Evolutionary conservation across 768 basidiomycete genomes (phyloP).

Genomic region (Podaxis sp.): DNA sequence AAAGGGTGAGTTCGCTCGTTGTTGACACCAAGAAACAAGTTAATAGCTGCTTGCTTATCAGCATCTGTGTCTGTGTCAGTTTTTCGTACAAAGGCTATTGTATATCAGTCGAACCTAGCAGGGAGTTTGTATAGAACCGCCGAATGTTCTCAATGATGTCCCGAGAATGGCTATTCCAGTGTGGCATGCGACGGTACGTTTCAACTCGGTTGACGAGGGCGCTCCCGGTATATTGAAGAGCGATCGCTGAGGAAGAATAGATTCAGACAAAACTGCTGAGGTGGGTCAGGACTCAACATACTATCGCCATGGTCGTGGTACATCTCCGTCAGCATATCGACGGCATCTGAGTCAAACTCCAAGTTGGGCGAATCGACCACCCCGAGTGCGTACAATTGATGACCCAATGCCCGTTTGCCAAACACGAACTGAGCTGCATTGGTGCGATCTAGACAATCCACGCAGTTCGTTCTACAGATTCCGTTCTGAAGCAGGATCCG

Average conservation of each 20-base stretch:
- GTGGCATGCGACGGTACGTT: conserved; percentile 91
- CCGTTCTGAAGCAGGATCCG: conserved; percentile 86
- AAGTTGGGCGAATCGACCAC: conserved; percentile 83
- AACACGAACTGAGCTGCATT: conserved; percentile 98
- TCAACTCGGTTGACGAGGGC: conserved; percentile 95
- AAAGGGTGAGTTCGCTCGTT: conserved; percentile 49
- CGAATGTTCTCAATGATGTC: conserved; percentile 95
- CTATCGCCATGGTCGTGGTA: conserved; percentile 97
- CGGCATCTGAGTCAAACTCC: conserved; percentile 89
- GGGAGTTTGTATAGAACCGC: conserved; percentile 91
- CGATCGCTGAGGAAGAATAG: conserved; percentile 59
- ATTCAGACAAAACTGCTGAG: neutral
- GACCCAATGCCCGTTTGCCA: conserved; percentile 90
- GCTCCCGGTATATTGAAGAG: conserved; percentile 95
- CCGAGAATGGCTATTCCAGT: conserved; percentile 96
- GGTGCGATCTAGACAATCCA: conserved; percentile 95
- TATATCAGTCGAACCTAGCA: conserved; percentile 56
- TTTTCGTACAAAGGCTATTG: neutral
- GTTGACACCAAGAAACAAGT: conserved; percentile 88
- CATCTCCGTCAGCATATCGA: conserved; percentile 98
- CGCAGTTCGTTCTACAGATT: conserved; percentile 91
- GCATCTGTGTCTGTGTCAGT: conserved; percentile 55
- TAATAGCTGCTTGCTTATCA: conserved; percentile 96
- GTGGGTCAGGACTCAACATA: conserved; percentile 34
- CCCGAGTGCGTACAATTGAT: conserved; percentile 94